A percentile compares a stretch with the other conserved stretches of the same genome.
These are phyloP conservation scores for Astraeus odoratus DNA, from an alignment of 768 basidiomycete genomes.

Conservation along the genomic window DNA sequence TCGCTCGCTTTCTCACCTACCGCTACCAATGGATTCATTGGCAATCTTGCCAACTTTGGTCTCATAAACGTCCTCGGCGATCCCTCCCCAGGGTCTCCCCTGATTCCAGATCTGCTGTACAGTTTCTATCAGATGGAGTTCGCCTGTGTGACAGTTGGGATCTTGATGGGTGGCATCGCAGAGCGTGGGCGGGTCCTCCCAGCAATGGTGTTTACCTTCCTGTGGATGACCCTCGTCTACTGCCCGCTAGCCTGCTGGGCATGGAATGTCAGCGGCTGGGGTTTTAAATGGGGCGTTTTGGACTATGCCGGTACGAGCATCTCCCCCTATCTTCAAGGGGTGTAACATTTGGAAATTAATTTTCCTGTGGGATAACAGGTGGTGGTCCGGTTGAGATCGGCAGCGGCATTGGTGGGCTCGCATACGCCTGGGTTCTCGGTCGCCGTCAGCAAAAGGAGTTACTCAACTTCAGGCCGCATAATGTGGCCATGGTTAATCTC, in stretches of 20 bases:
- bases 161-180: conserved; percentile 73
- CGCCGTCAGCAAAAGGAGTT: conserved; percentile 67
- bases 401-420: conserved; percentile 78
- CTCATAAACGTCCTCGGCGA: conserved; percentile 62
- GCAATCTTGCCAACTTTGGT: conserved; percentile 75
- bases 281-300: conserved; percentile 73
- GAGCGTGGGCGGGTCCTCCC: conserved; percentile 84
- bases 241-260: conserved; percentile 84
- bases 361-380: conserved; percentile 32
- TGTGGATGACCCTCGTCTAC: conserved; percentile 85
- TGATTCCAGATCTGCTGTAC: conserved; percentile 79
- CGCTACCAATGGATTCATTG: conserved; percentile 70
- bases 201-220: conserved; percentile 71
- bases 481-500: conserved; percentile 74
- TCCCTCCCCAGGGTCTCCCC: conserved; percentile 72
- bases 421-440: conserved; percentile 83
- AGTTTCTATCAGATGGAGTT: conserved; percentile 87
- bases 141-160: conserved; percentile 72
- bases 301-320: conserved; percentile 73
- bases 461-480: conserved; percentile 80
- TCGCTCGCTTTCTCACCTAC: conserved; percentile 77
- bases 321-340: conserved; percentile 3
- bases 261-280: conserved; percentile 82
- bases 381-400: conserved; percentile 87
- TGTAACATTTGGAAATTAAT: conserved; percentile 2